phyloP scores from a whole-genome alignment of 805 yeast species.

The Priceomyces carsonii region DNA sequence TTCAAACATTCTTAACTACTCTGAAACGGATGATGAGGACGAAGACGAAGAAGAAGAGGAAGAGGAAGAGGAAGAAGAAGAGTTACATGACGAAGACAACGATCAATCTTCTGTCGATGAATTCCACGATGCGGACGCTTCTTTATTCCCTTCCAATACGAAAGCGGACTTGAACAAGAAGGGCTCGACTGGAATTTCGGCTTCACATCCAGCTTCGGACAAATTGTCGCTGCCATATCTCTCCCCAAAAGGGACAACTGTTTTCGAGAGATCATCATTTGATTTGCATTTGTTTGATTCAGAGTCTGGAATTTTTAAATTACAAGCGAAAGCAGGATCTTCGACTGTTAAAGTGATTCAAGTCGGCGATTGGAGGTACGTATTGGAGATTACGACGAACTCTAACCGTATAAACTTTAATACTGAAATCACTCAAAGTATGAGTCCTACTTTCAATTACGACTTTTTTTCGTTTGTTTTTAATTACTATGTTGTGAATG shows the following conservation, averaged over 20 bases:
- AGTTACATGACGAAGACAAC: slow-evolving; percentile 22
- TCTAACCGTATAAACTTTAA: slow-evolving; percentile 10
- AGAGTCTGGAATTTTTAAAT: slow-evolving; percentile 44
- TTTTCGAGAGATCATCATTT: slow-evolving; percentile 24
- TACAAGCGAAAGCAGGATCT: slow-evolving; percentile 34
- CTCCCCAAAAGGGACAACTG: slow-evolving; percentile 14
- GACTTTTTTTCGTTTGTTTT: slow-evolving; percentile 62
- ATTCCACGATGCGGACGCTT: slow-evolving; percentile 14
- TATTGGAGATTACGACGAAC: slow-evolving; percentile 44
- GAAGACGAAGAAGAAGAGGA: slow-evolving; percentile 27
- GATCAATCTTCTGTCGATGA: slow-evolving; percentile 15
- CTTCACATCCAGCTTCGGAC: neutral
- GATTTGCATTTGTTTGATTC: slow-evolving; percentile 63
- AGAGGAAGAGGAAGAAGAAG: slow-evolving; percentile 24
- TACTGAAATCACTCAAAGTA: slow-evolving; percentile 33
- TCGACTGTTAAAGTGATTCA: slow-evolving; percentile 41
- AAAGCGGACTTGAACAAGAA: no score
- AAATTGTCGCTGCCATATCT: slow-evolving; percentile 9
- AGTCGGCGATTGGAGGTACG: slow-evolving; percentile 51
- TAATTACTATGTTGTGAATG: slow-evolving; percentile 42
- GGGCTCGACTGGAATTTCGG: no score
- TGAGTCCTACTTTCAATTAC: slow-evolving; percentile 68
- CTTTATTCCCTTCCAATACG: neutral
- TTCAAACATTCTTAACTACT: slow-evolving; percentile 9
- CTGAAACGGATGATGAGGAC: slow-evolving; percentile 13